These are phyloP conservation scores for Eucalyptus erythrocorys DNA, from an alignment of 345 rosid species.

Conservation along the genomic window DNA sequence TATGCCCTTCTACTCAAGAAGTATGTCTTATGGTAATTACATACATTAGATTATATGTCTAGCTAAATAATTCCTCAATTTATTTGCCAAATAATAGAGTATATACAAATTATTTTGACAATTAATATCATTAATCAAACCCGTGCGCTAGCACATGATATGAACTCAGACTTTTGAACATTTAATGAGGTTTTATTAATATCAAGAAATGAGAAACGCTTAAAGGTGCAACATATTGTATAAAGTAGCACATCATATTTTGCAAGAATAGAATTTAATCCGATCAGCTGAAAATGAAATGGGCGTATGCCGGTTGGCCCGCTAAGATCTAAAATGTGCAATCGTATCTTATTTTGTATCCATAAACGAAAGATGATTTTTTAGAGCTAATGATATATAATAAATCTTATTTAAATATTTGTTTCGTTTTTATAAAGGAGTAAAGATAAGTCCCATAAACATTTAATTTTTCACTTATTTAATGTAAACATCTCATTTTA, in stretches of 20 bases:
- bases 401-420: neutral
- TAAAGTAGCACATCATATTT: accelerated
- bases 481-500: neutral
- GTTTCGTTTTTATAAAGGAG: accelerated
- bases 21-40: neutral
- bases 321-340: neutral
- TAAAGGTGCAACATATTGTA: accelerated
- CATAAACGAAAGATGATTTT: accelerated
- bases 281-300: neutral
- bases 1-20: neutral
- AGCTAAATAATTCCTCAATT: neutral
- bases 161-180: accelerated
- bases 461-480: neutral
- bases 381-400: accelerated
- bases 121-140: neutral
- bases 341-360: neutral
- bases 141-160: accelerated
- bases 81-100: neutral
- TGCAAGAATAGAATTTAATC: neutral
- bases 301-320: neutral
- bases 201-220: accelerated
- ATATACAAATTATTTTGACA: too few relatives aligned
- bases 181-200: neutral
- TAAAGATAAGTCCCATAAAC: neutral
- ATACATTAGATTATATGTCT: neutral